Percentiles rank a stretch among this genome's conserved stretches.
phyloP scores from a whole-genome alignment of 2,329 filamentous ascomycete species.

The Penicillium griseofulvum region DNA sequence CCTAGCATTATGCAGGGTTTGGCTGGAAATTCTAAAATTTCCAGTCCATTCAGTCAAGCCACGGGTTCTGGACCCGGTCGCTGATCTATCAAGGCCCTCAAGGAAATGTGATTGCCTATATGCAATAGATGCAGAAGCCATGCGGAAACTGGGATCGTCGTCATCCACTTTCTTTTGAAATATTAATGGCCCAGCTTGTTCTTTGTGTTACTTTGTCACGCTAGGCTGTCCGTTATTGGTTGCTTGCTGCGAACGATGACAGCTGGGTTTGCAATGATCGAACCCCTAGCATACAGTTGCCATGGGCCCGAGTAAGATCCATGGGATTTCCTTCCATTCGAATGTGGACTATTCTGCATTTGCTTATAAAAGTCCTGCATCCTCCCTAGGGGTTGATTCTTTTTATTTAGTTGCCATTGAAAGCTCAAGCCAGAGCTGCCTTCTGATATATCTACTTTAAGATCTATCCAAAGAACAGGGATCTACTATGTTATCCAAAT shows the following conservation, averaged over 20 bases:
- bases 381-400: neutral
- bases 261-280: slow-evolving; percentile 20
- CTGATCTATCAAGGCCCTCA: neutral
- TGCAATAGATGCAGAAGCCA: slow-evolving; percentile 17
- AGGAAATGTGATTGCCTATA: slow-evolving; percentile 16
- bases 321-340: neutral
- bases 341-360: neutral
- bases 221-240: neutral
- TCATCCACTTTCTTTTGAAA: neutral
- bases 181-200: slow-evolving; percentile 2
- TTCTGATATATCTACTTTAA: neutral
- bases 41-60: neutral
- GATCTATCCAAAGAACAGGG: neutral
- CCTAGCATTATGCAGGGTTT: slow-evolving; percentile 8
- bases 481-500: slow-evolving; percentile 17
- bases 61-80: neutral
- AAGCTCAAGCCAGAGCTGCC: neutral
- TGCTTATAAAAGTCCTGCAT: slow-evolving; percentile 1
- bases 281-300: slow-evolving; percentile 7
- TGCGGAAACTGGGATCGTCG: slow-evolving; percentile 8
- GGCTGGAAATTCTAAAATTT: neutral
- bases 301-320: slow-evolving; percentile 2
- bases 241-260: slow-evolving; percentile 14
- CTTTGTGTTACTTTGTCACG: neutral
- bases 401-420: neutral